Base-by-base conservation (phyloP, 257 asterid species). In the Sherardia arvensis region DNA sequence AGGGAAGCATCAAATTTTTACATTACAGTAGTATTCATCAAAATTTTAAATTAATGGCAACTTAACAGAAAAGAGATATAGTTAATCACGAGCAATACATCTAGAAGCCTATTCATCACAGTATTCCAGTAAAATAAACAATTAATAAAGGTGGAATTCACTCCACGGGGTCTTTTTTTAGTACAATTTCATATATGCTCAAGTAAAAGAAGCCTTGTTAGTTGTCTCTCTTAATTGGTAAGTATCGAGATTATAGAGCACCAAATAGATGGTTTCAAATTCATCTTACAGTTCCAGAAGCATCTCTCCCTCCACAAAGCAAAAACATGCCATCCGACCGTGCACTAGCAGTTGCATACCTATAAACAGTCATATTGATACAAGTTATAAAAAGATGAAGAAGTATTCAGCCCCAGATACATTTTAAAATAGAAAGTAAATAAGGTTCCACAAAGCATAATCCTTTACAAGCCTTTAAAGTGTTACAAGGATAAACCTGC, bases 291-390 rank as follows among this genome's bases (percentile, higher is more conserved):
- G 67, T 70, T 76, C 97, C 94, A 48, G 96, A 85, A 66, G 99
- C 71, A 61, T 93, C 99, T 81, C 99, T 90, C 75, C 99, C 99
- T 43, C 99, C 97, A 70, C 97, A 93, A 67, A 93, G 96, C 84
- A 93, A 79, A 85, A 93, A 85, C 99, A 93, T 90, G 73, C 99
- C 99, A 69, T 93, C 99, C 21, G 99, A 85, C 68, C 99, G 89
- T 51, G 99, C 95, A 86, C 99, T 87, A 64, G 91, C 99, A 28
- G 97, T 93, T 62, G 99, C 99, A 80, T 93, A 93, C 99, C 99
- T 93, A 78, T 74, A 77, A 76, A 59, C 23, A 29, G 12, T 28
- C 27, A 58, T 21, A 27, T 21, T 48, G 30, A 43, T 5, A 33
- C 27, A 59, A 27, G 34, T 30, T 43, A 22, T 1, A n/a, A 67